These are phyloP conservation scores for Hemileccinum impolitum DNA, from an alignment of 768 basidiomycete species.

Conservation along the genomic window DNA sequence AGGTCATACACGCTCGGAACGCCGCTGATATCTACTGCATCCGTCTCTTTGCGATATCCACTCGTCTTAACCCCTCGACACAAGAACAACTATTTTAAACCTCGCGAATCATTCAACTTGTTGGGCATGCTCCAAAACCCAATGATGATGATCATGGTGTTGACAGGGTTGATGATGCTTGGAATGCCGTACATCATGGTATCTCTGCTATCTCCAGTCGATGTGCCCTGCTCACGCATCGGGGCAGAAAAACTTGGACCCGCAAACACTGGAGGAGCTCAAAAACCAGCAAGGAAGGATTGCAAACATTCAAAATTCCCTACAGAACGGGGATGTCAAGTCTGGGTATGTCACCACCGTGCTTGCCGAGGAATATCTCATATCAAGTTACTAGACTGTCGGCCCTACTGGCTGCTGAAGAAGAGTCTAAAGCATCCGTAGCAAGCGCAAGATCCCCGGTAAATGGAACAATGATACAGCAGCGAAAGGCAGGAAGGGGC, in stretches of 20 bases:
- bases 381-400: slow-evolving; percentile 36
- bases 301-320: slow-evolving; percentile 50
- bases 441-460: slow-evolving; percentile 15
- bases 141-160: slow-evolving; percentile 78
- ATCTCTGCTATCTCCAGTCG: slow-evolving; percentile 6
- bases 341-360: slow-evolving; percentile 43
- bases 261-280: slow-evolving; percentile 62
- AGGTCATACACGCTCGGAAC: slow-evolving; percentile 67
- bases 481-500: slow-evolving; percentile 35
- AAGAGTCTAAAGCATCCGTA: slow-evolving; percentile 33
- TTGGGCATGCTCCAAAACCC: slow-evolving; percentile 77
- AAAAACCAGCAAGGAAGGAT: slow-evolving; percentile 59
- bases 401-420: slow-evolving; percentile 40
- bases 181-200: slow-evolving; percentile 78
- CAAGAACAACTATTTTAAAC: slow-evolving; percentile 62
- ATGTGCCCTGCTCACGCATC: slow-evolving; percentile 7
- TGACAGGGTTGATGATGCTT: slow-evolving; percentile 63
- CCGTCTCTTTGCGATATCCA: slow-evolving; percentile 58
- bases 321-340: slow-evolving; percentile 58
- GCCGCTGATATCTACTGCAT: slow-evolving; percentile 56
- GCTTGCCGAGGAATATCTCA: slow-evolving; percentile 3
- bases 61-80: slow-evolving; percentile 52
- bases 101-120: slow-evolving; percentile 69
- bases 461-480: slow-evolving; percentile 23
- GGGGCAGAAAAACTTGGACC: slow-evolving; percentile 71